phyloP scores from a whole-genome alignment of 177 flowering plant genomes.

The Telopea speciosissima region DNA sequence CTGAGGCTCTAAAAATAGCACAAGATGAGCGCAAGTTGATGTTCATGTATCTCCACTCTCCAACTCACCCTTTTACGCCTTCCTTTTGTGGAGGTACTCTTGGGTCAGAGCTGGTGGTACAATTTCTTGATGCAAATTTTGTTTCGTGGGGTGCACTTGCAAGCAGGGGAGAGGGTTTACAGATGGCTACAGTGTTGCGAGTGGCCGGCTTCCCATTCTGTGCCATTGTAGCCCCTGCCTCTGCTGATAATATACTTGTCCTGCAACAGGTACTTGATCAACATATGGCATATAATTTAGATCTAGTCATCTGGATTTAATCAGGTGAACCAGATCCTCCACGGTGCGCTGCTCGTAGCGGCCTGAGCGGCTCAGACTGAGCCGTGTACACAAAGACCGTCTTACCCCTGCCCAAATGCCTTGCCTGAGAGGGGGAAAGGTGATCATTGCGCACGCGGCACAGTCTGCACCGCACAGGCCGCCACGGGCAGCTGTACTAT shows the following conservation, averaged over 20 bases:
- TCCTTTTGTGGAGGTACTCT: constrained; percentile 57
- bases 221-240: constrained; percentile 52
- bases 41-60: constrained; percentile 70
- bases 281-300: too few species aligned
- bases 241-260: constrained; percentile 42
- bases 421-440: too few species aligned
- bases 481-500: too few species aligned
- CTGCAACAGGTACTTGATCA: constrained; percentile 48
- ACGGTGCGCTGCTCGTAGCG: too few species aligned
- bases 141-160: constrained; percentile 63
- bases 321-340: background rate
- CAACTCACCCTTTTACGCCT: constrained; percentile 53
- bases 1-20: constrained; percentile 51
- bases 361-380: too few species aligned
- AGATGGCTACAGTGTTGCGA: constrained; percentile 35
- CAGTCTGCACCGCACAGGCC: too few species aligned
- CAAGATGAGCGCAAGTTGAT: constrained; percentile 53
- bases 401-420: too few species aligned
- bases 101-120: constrained; percentile 51
- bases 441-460: too few species aligned
- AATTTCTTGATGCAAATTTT: constrained; percentile 70
- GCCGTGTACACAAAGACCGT: too few species aligned
- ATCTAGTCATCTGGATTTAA: background rate
- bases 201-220: constrained; percentile 56
- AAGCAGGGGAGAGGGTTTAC: constrained; percentile 50